Evolutionary conservation across 306 rosid genomes (phyloP).

Genomic region (Prosopis cineraria): DNA sequence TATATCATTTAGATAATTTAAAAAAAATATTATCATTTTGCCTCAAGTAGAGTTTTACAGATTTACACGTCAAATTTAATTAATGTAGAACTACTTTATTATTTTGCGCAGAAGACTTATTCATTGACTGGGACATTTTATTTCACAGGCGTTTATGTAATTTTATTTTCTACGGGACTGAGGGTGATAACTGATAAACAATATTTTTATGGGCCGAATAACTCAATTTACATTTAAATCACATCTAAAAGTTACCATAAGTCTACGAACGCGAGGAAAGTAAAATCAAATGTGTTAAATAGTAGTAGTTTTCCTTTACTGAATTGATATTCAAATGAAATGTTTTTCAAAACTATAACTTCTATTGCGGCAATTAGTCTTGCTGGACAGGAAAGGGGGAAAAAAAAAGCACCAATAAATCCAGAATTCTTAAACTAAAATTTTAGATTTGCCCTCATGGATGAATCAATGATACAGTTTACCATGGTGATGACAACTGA

Average conservation of each 20-base stretch:
- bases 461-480: neutral
- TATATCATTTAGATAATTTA: no score
- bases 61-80: no score
- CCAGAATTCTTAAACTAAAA: neutral
- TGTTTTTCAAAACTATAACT: neutral
- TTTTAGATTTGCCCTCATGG: neutral
- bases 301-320: neutral
- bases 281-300: neutral
- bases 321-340: neutral
- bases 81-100: no score
- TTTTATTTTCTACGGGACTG: neutral
- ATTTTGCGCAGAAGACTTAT: neutral
- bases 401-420: neutral
- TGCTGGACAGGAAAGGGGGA: no score
- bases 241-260: neutral
- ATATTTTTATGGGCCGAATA: neutral
- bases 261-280: neutral
- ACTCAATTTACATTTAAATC: neutral
- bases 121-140: no score
- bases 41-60: no score
- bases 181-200: neutral
- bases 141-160: neutral
- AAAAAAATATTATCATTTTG: no score
- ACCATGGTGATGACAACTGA: neutral
- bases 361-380: neutral